Percentiles rank a stretch among this genome's conserved stretches.
Conservation (phyloP, 2,329 filamentous ascomycete genomes). For the Cercospora berteroae region DNA sequence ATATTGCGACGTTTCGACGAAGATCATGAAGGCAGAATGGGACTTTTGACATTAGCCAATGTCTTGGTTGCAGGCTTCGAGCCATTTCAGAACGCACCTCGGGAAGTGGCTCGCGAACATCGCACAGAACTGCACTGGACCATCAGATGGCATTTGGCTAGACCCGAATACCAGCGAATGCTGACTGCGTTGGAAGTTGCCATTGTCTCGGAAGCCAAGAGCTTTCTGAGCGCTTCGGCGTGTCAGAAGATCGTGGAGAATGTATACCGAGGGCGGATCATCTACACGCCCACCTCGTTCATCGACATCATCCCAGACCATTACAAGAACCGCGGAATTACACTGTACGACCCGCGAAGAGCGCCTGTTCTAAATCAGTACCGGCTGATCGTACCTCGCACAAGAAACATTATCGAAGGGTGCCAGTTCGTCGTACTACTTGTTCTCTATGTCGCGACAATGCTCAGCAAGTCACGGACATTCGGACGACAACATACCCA, state of each 20-base stretch:
- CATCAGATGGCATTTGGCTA: conserved; percentile 41
- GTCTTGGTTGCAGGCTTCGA: conserved; percentile 81
- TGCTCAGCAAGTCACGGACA: conserved; percentile 64
- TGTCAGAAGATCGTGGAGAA: conserved; percentile 80
- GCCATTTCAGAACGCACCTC: conserved; percentile 78
- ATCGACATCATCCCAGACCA: conserved; percentile 82
- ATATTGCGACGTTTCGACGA: conserved; percentile 77
- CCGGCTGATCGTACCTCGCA: conserved; percentile 76
- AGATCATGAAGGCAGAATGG: conserved; percentile 67
- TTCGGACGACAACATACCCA: conserved; percentile 36
- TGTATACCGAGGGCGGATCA: conserved; percentile 75
- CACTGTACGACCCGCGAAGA: conserved; percentile 72
- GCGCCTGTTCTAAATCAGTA: conserved; percentile 81
- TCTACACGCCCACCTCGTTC: conserved; percentile 78
- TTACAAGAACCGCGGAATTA: conserved; percentile 81
- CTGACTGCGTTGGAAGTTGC: conserved; percentile 78
- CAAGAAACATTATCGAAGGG: conserved; percentile 71
- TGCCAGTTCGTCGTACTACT: conserved; percentile 71
- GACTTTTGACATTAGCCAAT: conserved; percentile 71
- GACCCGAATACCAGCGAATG: conserved; percentile 55
- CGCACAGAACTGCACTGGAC: conserved; percentile 48
- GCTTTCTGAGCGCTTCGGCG: conserved; percentile 72
- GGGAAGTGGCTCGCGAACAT: conserved; percentile 61
- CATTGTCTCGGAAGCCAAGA: conserved; percentile 77
- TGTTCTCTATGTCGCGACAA: conserved; percentile 67